Evolutionary conservation across 305 asterid genomes (phyloP).

Genomic region (Nicotiana rustica): DNA sequence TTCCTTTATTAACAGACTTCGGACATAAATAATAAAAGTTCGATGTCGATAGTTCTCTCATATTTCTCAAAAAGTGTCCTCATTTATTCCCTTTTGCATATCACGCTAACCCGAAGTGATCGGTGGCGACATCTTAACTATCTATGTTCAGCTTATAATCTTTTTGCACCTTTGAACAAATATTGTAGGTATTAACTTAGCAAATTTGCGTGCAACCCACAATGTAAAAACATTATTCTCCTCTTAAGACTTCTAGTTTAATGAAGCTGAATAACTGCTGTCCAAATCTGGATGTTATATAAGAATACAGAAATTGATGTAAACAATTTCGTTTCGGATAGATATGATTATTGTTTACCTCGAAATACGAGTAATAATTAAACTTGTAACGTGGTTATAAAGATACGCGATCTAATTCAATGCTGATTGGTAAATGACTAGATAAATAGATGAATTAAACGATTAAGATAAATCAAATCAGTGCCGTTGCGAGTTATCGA

Average conservation of each 20-base stretch:
- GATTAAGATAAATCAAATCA: too few relatives aligned
- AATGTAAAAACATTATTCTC: background rate
- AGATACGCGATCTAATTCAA: too few relatives aligned
- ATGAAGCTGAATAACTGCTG: background rate
- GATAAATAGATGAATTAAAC: too few relatives aligned
- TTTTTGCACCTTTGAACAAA: background rate
- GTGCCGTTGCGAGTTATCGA: too few relatives aligned
- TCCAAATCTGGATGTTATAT: background rate
- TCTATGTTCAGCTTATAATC: background rate
- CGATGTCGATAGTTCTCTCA: background rate
- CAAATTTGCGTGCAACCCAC: background rate
- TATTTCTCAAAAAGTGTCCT: background rate
- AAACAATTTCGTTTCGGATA: background rate
- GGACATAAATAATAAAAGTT: background rate
- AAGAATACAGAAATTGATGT: background rate
- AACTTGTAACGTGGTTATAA: too few relatives aligned
- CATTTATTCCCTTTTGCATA: background rate
- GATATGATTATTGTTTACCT: too few relatives aligned
- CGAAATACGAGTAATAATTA: too few relatives aligned
- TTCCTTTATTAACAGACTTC: background rate
- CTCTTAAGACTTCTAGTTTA: background rate
- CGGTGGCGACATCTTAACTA: background rate
- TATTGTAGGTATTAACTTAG: background rate
- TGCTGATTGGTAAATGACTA: too few relatives aligned
- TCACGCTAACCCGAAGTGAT: background rate